Percentiles rank a stretch among this genome's conserved stretches.
phyloP scores from a whole-genome alignment of 2,329 filamentous ascomycete genomes.

The Colletotrichum ledebouriae region DNA sequence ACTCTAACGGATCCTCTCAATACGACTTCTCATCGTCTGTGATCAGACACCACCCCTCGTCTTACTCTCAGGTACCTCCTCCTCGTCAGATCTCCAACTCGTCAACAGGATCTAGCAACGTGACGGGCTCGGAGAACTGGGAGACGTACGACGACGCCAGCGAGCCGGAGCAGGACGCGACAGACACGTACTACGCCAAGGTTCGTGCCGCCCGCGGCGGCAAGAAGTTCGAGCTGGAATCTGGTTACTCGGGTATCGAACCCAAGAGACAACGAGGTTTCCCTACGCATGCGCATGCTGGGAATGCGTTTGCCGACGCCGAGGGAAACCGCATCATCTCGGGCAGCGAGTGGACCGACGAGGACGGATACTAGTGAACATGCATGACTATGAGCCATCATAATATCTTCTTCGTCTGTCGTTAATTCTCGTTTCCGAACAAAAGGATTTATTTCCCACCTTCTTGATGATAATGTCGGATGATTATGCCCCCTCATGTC shows the following conservation, averaged over 20 bases:
- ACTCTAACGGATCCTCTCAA: conserved; percentile 48
- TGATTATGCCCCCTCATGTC: conserved; percentile 40
- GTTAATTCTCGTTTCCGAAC: neutral
- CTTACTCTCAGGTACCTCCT: conserved; percentile 59
- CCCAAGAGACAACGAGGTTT: conserved; percentile 68
- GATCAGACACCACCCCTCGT: conserved; percentile 55
- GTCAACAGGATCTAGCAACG: conserved; percentile 80
- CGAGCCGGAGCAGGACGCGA: conserved; percentile 80
- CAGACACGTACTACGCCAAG: conserved; percentile 85
- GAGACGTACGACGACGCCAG: conserved; percentile 93
- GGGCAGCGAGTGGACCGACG: conserved; percentile 76
- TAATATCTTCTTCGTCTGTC: neutral
- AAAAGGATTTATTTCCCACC: neutral
- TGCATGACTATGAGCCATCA: neutral
- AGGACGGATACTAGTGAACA: conserved; percentile 66
- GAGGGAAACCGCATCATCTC: conserved; percentile 74
- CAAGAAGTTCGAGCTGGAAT: conserved; percentile 72
- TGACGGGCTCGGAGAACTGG: conserved; percentile 95
- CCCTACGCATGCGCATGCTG: conserved; percentile 62
- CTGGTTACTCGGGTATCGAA: conserved; percentile 58
- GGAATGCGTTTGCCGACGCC: conserved; percentile 65
- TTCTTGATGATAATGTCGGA: conserved; percentile 39
- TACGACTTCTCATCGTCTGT: conserved; percentile 58
- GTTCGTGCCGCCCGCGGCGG: conserved; percentile 73
- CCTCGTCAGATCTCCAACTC: conserved; percentile 79